phyloP scores from a whole-genome alignment of 306 rosid species.

The Mimosa bimucronata region DNA sequence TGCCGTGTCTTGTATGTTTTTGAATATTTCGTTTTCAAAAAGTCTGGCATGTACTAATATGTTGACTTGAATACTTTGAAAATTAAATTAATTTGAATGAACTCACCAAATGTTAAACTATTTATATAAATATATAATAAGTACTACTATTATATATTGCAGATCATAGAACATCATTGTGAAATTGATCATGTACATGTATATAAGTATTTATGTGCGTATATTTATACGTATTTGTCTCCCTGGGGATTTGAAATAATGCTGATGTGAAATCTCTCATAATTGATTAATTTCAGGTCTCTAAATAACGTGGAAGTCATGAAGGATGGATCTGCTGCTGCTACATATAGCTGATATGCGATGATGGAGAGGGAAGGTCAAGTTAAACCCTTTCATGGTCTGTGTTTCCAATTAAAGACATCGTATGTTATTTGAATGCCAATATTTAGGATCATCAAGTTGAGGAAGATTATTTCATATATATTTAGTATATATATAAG shows the following conservation, averaged over 20 bases:
- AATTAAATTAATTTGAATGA: neutral
- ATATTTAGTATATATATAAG: neutral
- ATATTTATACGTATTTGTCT: neutral
- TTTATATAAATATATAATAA: neutral
- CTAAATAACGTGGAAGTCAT: constrained; percentile 30
- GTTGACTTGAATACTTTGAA: neutral
- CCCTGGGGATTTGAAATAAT: neutral
- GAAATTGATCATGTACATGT: neutral
- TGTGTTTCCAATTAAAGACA: constrained; percentile 21
- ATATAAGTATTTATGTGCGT: neutral
- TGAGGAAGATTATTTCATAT: constrained; percentile 34
- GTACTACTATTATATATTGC: neutral
- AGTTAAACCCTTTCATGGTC: constrained; percentile 29
- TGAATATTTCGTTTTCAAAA: neutral
- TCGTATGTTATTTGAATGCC: constrained; percentile 42
- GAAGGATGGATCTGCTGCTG: constrained; percentile 14
- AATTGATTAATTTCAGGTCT: constrained; percentile 30
- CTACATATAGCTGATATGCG: neutral
- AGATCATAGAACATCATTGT: neutral
- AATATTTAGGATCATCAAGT: constrained; percentile 35
- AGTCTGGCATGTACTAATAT: neutral
- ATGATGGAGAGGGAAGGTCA: neutral
- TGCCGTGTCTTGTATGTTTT: neutral
- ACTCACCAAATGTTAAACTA: neutral
- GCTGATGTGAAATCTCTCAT: neutral